phyloP scores from a whole-genome alignment of 2,329 filamentous ascomycete species.

The Neofusicoccum sp. region DNA sequence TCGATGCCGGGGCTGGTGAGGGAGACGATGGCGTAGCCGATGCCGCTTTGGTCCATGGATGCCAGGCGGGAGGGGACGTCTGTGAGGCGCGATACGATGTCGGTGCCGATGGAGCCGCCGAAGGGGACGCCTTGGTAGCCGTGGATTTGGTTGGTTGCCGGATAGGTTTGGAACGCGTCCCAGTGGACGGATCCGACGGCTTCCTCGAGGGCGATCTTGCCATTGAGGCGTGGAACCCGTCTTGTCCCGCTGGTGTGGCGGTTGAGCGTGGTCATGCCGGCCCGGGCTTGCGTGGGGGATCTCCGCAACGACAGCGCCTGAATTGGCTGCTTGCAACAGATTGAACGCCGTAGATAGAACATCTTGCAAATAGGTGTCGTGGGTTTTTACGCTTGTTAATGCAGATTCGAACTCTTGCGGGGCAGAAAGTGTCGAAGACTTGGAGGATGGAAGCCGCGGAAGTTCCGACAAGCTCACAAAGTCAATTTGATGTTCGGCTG shows the following conservation, averaged over 20 bases:
- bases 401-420: too few relatives aligned
- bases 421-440: too few relatives aligned
- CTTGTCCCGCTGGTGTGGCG: background rate
- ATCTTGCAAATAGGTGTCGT: too few relatives aligned
- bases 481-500: too few relatives aligned
- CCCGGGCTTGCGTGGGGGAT: background rate
- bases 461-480: too few relatives aligned
- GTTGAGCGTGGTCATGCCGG: background rate
- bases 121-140: background rate
- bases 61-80: constrained; percentile 27
- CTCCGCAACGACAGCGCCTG: too few relatives aligned
- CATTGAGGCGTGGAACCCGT: background rate
- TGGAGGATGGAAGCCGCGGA: too few relatives aligned
- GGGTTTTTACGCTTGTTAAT: too few relatives aligned
- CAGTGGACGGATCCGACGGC: background rate
- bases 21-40: constrained; percentile 32
- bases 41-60: constrained; percentile 25
- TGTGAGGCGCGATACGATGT: background rate
- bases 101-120: background rate
- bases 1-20: constrained; percentile 33
- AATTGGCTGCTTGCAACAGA: too few relatives aligned
- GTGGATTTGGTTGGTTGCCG: background rate
- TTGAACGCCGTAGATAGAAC: background rate
- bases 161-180: background rate
- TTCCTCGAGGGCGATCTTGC: constrained; percentile 8